These are phyloP conservation scores for Pleurotus djamor DNA, from an alignment of 768 basidiomycete genomes.

Conservation along the genomic window DNA sequence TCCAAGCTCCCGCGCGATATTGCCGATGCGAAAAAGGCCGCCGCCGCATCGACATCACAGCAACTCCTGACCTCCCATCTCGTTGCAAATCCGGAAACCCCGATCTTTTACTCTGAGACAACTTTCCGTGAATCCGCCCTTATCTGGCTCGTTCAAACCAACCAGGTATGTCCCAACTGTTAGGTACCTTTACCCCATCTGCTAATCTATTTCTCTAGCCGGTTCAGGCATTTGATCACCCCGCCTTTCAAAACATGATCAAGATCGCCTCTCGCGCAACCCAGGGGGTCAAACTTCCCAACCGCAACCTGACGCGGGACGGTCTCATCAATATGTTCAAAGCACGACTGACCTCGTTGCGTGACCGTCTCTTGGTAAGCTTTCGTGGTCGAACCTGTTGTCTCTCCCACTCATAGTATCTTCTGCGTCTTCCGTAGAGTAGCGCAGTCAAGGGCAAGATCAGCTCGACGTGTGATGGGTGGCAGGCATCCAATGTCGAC, in stretches of 20 bases:
- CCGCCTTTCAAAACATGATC: slow-evolving; percentile 32
- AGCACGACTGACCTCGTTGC: not conserved
- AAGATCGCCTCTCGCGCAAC: slow-evolving; percentile 31
- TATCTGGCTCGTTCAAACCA: slow-evolving; percentile 35
- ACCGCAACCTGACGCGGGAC: slow-evolving; percentile 17
- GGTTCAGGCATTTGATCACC: slow-evolving; percentile 30
- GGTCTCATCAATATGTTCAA: slow-evolving; percentile 27
- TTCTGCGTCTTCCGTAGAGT: not conserved
- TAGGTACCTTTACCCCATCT: not conserved
- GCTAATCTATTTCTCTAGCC: slow-evolving; percentile 16
- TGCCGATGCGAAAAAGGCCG: slow-evolving; percentile 14
- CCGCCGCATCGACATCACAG: not conserved
- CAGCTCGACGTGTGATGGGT: slow-evolving; percentile 34
- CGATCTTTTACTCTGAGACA: slow-evolving; percentile 24
- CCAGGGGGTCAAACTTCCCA: slow-evolving; percentile 32
- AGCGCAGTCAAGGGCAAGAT: slow-evolving; percentile 11
- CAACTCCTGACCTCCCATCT: slow-evolving; percentile 25
- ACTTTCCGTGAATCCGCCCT: slow-evolving; percentile 25
- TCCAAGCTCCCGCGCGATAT: slow-evolving; percentile 24
- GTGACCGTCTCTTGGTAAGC: not conserved
- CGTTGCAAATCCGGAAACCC: slow-evolving; percentile 10
- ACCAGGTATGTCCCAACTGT: slow-evolving; percentile 25
- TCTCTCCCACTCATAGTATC: not conserved
- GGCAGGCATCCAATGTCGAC: slow-evolving; percentile 35
- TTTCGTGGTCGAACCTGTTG: not conserved